Percentiles rank a stretch among this genome's conserved stretches.
Conservation (phyloP, 768 basidiomycete species). For the Inosperma sp. region DNA sequence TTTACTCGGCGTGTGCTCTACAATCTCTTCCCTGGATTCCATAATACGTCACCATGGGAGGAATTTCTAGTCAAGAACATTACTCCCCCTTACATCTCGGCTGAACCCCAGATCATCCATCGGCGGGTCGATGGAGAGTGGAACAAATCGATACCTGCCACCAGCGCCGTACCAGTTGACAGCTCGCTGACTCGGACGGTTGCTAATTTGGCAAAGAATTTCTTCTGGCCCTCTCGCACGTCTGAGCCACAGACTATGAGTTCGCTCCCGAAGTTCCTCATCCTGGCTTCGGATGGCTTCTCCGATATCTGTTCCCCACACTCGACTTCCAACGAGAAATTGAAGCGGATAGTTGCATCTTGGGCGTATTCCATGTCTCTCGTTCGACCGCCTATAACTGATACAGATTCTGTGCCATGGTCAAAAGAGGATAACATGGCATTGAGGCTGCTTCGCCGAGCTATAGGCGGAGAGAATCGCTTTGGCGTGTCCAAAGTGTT, state of each 20-base stretch:
- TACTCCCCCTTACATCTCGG: constrained; percentile 64
- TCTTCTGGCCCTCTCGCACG: constrained; percentile 8
- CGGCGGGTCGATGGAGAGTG: constrained; percentile 44
- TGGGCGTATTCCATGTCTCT: constrained; percentile 48
- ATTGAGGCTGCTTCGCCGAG: constrained; percentile 50
- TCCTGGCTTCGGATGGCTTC: constrained; percentile 66
- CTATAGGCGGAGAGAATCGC: constrained; percentile 53
- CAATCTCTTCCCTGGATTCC: constrained; percentile 59
- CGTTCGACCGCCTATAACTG: constrained; percentile 21
- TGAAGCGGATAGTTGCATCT: constrained; percentile 42
- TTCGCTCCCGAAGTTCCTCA: constrained; percentile 44
- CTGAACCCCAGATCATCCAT: constrained; percentile 60
- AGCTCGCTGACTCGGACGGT: not conserved
- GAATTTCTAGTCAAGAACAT: constrained; percentile 58
- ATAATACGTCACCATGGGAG: constrained; percentile 60
- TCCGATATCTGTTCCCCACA: constrained; percentile 46
- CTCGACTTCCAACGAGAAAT: constrained; percentile 31
- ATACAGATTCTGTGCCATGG: constrained; percentile 21
- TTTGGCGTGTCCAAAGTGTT: constrained; percentile 52
- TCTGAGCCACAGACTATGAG: constrained; percentile 15
- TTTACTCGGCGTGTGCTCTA: constrained; percentile 65
- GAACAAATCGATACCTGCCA: no score
- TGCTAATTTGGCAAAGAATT: constrained; percentile 12
- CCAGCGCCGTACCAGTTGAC: no score
- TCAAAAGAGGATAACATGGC: constrained; percentile 45